These are phyloP conservation scores for Trichoderma endophyticum DNA, from an alignment of 2,329 filamentous ascomycete genomes.

Conservation along the genomic window DNA sequence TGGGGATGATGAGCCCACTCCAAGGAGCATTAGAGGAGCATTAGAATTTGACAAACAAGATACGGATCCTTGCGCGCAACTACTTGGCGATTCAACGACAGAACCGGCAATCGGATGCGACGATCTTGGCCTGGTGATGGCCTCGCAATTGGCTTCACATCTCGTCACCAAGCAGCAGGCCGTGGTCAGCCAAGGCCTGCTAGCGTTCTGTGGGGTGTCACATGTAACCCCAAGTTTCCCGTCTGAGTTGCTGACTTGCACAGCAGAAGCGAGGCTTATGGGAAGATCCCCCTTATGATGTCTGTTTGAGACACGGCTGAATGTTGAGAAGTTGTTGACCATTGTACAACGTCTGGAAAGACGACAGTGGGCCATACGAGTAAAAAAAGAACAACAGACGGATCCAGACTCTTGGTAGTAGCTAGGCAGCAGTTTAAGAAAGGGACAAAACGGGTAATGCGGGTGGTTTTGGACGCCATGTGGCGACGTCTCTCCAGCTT, in stretches of 20 bases:
- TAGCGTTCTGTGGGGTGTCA: constrained; percentile 1
- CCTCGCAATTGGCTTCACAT: neutral
- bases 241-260: neutral
- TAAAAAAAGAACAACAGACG: neutral
- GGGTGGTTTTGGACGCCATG: constrained; percentile 7
- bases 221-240: neutral
- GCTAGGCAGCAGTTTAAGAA: constrained; percentile 15
- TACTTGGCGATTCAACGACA: constrained; percentile 1
- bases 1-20: neutral
- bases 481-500: constrained; percentile 7
- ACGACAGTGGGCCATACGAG: neutral
- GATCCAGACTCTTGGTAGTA: constrained; percentile 3
- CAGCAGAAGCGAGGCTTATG: neutral
- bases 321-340: neutral
- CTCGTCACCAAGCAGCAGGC: neutral
- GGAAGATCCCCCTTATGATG: neutral
- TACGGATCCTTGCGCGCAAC: neutral
- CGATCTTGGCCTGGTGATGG: neutral
- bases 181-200: neutral
- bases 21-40: neutral
- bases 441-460: neutral
- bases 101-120: neutral
- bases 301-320: neutral
- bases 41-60: neutral
- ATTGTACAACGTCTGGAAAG: neutral